A percentile compares a stretch with the other conserved stretches of the same genome.
phyloP scores from a whole-genome alignment of 1,139 yeast species.

The Hanseniaspora uvarum region DNA sequence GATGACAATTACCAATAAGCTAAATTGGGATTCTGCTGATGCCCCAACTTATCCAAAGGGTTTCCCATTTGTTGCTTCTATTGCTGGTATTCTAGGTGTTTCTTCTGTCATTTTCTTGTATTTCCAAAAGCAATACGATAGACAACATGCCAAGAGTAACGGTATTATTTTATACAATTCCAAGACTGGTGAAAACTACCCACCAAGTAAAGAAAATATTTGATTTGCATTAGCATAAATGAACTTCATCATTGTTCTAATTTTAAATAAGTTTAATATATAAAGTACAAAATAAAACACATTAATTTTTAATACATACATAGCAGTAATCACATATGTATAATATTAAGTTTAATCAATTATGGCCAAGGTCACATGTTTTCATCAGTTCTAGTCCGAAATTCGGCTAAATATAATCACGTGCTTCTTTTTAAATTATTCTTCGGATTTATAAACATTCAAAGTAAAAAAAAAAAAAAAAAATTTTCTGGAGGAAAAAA shows the following conservation, averaged over 20 bases:
- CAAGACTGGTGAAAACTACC: constrained; percentile 24
- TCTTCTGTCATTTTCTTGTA: constrained; percentile 48
- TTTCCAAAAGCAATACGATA: constrained; percentile 51
- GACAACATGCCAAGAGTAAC: constrained; percentile 40
- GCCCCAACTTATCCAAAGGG: constrained; percentile 45
- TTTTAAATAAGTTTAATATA: background rate
- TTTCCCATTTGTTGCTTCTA: constrained; percentile 43
- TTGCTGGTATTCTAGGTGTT: constrained; percentile 25
- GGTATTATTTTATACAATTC: constrained; percentile 45
- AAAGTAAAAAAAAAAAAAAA: background rate
- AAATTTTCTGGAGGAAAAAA: constrained; percentile 1
- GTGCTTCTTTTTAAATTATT: background rate
- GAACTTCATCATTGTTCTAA: background rate
- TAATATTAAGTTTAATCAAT: background rate
- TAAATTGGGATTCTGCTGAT: constrained; percentile 45
- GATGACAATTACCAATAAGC: constrained; percentile 36
- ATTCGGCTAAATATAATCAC: constrained; percentile 1
- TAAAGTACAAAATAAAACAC: background rate
- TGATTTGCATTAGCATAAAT: background rate
- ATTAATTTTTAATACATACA: background rate
- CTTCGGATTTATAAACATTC: too few species aligned
- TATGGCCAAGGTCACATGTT: background rate
- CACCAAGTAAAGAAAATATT: constrained; percentile 15
- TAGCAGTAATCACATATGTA: too few species aligned
- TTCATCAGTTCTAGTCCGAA: background rate